Evolutionary conservation across 305 asterid species (phyloP).

Genomic region (Solanum hybrid): DNA sequence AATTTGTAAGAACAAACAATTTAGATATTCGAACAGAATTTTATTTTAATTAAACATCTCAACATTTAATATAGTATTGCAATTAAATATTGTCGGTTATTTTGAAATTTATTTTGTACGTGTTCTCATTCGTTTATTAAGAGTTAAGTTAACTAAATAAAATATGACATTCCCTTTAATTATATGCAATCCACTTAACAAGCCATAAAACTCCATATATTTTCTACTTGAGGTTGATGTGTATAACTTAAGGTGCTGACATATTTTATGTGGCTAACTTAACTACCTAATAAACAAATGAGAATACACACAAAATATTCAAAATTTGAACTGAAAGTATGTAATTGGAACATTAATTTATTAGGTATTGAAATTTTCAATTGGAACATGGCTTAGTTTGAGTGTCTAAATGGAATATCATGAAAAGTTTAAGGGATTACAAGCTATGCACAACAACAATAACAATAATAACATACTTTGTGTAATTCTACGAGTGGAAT

Average conservation of each 20-base stretch:
- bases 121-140: background rate
- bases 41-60: background rate
- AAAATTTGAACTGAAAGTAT: background rate
- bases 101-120: background rate
- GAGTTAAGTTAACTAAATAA: background rate
- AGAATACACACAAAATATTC: background rate
- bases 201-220: background rate
- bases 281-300: background rate
- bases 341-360: background rate
- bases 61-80: background rate
- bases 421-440: background rate
- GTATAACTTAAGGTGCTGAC: background rate
- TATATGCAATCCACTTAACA: background rate
- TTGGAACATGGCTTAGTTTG: background rate
- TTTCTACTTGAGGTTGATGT: background rate
- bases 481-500: background rate
- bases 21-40: background rate
- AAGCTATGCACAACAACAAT: background rate
- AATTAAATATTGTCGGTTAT: background rate
- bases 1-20: background rate
- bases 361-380: background rate
- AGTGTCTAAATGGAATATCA: background rate
- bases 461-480: background rate
- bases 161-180: background rate
- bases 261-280: background rate